Base-by-base conservation (phyloP, 1,139 yeast species). In the Taphrina sp. region DNA sequence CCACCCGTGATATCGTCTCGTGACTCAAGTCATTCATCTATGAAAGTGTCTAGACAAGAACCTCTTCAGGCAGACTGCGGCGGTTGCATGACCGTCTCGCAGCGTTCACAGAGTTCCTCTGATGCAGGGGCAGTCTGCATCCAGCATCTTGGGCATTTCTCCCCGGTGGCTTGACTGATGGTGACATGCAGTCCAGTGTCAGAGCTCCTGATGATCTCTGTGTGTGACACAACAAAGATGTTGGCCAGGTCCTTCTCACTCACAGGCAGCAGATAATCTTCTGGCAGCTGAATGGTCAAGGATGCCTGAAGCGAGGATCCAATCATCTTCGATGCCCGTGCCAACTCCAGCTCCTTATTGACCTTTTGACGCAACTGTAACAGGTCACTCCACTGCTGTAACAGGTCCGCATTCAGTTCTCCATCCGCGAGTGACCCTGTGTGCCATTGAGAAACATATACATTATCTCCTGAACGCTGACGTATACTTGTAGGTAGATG, bases 101-200 rank as follows among this genome's bases (percentile, higher is more conserved):
- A 90, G 63, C 94, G 78, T 0, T 59, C 58, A 67, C 98, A 92
- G 29, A 90, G 72, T 1, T 67, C 66, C 14, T 79, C 81, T 43
- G 76, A 81, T 0, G 62, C 64, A 0, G 67, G 68, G 0, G 95
- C 74, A 14, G 79, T 78, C 65, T 72, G 82, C 65, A 87, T 87
- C 98, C 98, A 92, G 69, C 98, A 92, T 66, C 98, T 77, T 1
- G 95, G 95, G 67, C 98, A 92, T 65, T 88, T 88, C 64, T 65
- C 1, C 70, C 74, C 20, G 16, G 46, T 26, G 8, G 59, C 68
- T 71, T 3, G 73, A 59, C 0, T 59, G 63, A 2, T 66, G 59
- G n/a, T 62, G 53, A n/a, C 64, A 64, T 20, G 59, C 59, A 59
- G 31, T 39, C 29, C 17, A 19, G 38, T 12, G 5, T 58, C 62